phyloP scores from a whole-genome alignment of 2,329 filamentous ascomycete genomes.

The Pyrenophora seminiperda region DNA sequence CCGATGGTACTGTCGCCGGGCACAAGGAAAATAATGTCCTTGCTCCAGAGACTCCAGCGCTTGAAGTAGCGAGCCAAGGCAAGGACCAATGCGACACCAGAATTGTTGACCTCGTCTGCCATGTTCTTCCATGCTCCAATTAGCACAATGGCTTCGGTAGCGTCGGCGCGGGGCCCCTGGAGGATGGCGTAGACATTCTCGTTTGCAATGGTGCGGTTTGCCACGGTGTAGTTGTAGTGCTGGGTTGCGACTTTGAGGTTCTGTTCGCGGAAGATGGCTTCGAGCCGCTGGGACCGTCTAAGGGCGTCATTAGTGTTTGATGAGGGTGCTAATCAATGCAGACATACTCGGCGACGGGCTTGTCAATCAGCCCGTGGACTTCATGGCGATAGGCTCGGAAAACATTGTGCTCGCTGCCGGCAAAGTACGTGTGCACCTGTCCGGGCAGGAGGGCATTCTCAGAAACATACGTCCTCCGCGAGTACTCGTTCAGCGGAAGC shows the following conservation, averaged over 20 bases:
- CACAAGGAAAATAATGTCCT: slow-evolving; percentile 93
- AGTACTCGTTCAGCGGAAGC: slow-evolving; percentile 88
- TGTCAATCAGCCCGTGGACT: slow-evolving; percentile 65
- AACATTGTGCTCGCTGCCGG: slow-evolving; percentile 92
- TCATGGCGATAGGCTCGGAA: slow-evolving; percentile 90
- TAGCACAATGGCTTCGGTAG: slow-evolving; percentile 93
- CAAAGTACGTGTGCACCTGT: slow-evolving; percentile 97
- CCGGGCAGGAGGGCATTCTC: slow-evolving; percentile 95
- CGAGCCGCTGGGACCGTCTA: slow-evolving; percentile 69
- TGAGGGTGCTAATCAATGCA: background rate
- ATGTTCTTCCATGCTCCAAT: slow-evolving; percentile 88
- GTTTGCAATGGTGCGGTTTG: slow-evolving; percentile 73
- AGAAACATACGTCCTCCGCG: slow-evolving; percentile 90
- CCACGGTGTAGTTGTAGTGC: slow-evolving; percentile 82
- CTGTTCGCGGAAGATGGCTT: slow-evolving; percentile 73
- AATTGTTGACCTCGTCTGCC: slow-evolving; percentile 77
- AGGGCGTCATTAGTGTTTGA: slow-evolving; percentile 46
- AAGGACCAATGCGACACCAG: slow-evolving; percentile 83
- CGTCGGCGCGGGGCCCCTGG: slow-evolving; percentile 91
- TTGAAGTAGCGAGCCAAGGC: slow-evolving; percentile 95
- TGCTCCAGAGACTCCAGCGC: slow-evolving; percentile 97
- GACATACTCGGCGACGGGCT: slow-evolving; percentile 46
- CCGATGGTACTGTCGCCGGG: slow-evolving; percentile 87
- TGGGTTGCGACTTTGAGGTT: slow-evolving; percentile 89
- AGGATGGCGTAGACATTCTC: slow-evolving; percentile 94